These are phyloP conservation scores for Paraconiothyrium sp. DNA, from an alignment of 2,329 filamentous ascomycete species.

Conservation along the genomic window DNA sequence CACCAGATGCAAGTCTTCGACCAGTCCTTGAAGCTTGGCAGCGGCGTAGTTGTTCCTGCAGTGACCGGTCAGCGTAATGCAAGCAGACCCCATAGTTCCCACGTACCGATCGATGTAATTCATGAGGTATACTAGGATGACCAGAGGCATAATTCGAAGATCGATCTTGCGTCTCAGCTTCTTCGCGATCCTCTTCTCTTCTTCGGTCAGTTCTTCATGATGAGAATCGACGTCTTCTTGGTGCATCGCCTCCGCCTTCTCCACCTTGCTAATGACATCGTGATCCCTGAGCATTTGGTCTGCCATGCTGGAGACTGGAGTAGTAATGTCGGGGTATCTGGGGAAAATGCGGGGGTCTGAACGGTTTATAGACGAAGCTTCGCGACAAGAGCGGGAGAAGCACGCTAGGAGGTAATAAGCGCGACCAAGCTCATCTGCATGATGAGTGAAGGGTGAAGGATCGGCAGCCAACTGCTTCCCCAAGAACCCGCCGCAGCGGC, in stretches of 20 bases:
- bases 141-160: conserved; percentile 29
- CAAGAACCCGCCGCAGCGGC: neutral
- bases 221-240: conserved; percentile 22
- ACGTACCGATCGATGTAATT: conserved; percentile 33
- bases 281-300: conserved; percentile 16
- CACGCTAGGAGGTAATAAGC: conserved; percentile 10
- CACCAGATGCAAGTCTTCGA: conserved; percentile 24
- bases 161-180: conserved; percentile 29
- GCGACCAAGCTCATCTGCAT: conserved; percentile 9
- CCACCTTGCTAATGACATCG: conserved; percentile 22
- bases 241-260: conserved; percentile 25
- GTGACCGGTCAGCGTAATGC: conserved; percentile 9
- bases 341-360: neutral
- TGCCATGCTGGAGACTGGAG: conserved; percentile 13
- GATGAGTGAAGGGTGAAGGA: conserved; percentile 9
- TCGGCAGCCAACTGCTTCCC: neutral
- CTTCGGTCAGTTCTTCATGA: conserved; percentile 28
- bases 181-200: conserved; percentile 32
- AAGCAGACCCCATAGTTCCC: neutral
- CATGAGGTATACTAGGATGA: conserved; percentile 32
- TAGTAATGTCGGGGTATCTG: neutral
- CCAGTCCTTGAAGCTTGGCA: conserved; percentile 29
- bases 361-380: conserved; percentile 8
- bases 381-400: neutral
- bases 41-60: conserved; percentile 34